These are phyloP conservation scores for Dictyostelium gargantuum DNA, from an alignment of 208 protist species.

Conservation along the genomic window DNA sequence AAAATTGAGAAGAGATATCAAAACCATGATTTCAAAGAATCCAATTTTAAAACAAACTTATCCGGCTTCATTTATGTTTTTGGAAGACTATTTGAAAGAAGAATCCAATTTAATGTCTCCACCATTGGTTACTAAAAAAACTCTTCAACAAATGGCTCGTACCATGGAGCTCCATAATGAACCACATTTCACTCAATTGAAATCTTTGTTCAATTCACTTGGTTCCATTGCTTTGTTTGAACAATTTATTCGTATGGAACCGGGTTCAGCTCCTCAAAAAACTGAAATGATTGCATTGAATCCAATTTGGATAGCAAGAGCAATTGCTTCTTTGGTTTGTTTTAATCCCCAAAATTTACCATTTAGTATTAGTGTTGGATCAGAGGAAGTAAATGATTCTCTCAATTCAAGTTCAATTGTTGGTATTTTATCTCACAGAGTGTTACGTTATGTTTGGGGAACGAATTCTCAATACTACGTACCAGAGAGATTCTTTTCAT, in stretches of 20 bases:
- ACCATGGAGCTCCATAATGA: conserved; percentile 52
- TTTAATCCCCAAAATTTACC: conserved; percentile 17
- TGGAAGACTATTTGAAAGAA: conserved; percentile 35
- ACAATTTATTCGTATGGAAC: conserved; percentile 45
- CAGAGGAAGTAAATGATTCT: not conserved
- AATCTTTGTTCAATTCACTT: conserved; percentile 36
- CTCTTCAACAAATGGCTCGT: conserved; percentile 9
- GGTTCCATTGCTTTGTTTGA: conserved; percentile 39
- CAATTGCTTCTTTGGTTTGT: conserved; percentile 7
- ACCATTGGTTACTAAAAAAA: conserved; percentile 21
- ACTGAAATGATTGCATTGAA: conserved; percentile 52
- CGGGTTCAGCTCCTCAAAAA: not conserved
- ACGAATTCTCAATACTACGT: conserved; percentile 34
- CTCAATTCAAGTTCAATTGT: not conserved
- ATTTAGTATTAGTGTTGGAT: not conserved
- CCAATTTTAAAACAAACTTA: conserved; percentile 42
- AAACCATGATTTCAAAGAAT: conserved; percentile 8
- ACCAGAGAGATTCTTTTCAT: conserved; percentile 51
- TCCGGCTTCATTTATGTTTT: conserved; percentile 36
- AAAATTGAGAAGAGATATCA: not conserved
- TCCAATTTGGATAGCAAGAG: conserved; percentile 36
- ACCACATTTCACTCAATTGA: conserved; percentile 58
- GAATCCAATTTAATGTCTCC: conserved; percentile 40
- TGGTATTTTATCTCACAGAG: conserved; percentile 21
- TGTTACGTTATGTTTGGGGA: conserved; percentile 41